Evolutionary conservation across 2,329 filamentous ascomycete genomes (phyloP).

Genomic region (Fusarium illudens): DNA sequence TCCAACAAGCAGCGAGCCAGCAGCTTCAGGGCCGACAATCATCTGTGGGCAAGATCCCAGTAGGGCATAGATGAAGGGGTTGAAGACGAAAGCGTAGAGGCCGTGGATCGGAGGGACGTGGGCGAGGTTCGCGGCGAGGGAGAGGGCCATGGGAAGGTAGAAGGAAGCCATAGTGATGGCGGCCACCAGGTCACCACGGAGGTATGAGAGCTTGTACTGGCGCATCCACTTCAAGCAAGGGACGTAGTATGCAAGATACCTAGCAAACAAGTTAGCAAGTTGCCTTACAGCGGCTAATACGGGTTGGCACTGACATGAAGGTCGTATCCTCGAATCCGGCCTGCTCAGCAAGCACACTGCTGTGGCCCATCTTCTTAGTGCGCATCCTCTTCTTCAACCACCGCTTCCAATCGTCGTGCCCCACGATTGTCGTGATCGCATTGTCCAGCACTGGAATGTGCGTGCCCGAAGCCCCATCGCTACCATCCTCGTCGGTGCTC

Average conservation of each 20-base stretch:
- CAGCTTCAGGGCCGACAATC: slow-evolving; percentile 93
- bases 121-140: slow-evolving; percentile 88
- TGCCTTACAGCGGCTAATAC: not conserved
- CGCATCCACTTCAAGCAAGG: slow-evolving; percentile 90
- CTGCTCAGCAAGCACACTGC: slow-evolving; percentile 73
- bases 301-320: slow-evolving; percentile 69
- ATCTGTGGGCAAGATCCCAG: slow-evolving; percentile 92
- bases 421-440: slow-evolving; percentile 49
- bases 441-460: slow-evolving; percentile 51
- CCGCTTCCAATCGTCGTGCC: slow-evolving; percentile 57
- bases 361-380: slow-evolving; percentile 76
- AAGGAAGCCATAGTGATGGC: slow-evolving; percentile 98
- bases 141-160: slow-evolving; percentile 97
- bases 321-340: slow-evolving; percentile 78
- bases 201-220: slow-evolving; percentile 83
- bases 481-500: slow-evolving; percentile 44
- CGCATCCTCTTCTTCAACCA: slow-evolving; percentile 61
- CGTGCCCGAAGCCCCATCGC: slow-evolving; percentile 46
- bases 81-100: slow-evolving; percentile 92
- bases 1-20: slow-evolving; percentile 89
- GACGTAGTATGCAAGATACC: slow-evolving; percentile 93
- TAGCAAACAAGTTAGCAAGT: slow-evolving; percentile 46
- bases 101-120: slow-evolving; percentile 95
- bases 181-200: slow-evolving; percentile 86
- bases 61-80: slow-evolving; percentile 88